Conservation (phyloP, 257 asterid species). For the Solanum infundibuliforme region DNA sequence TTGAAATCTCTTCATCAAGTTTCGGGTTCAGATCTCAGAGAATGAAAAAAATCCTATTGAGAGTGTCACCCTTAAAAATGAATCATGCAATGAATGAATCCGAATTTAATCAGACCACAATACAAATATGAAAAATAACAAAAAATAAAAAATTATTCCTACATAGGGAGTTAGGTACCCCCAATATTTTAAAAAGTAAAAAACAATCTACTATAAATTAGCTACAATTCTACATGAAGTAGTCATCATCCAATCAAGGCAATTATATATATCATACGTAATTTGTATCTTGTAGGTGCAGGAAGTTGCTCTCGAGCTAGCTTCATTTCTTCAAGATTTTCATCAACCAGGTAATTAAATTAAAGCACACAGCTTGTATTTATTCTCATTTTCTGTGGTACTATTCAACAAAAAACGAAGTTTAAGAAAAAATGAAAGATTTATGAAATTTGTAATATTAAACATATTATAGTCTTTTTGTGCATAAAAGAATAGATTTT, state of each 20-base stretch:
- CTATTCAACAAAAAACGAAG: not conserved
- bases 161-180: not conserved
- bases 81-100: not conserved
- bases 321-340: not conserved
- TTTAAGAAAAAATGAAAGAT: not conserved
- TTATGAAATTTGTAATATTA: not conserved
- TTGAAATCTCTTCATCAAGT: not conserved
- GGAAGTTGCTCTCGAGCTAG: not conserved
- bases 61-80: not conserved
- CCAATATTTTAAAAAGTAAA: not conserved
- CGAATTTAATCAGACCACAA: not conserved
- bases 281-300: not conserved
- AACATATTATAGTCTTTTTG: not conserved
- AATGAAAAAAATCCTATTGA: rapidly evolving
- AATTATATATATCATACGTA: not conserved
- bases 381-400: not conserved
- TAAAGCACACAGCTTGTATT: not conserved
- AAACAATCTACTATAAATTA: not conserved
- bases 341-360: not conserved
- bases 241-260: not conserved
- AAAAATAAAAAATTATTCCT: not conserved
- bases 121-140: not conserved
- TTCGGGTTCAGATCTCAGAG: rapidly evolving
- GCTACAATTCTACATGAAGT: not conserved
- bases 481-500: not conserved